Percentiles rank a stretch among this genome's conserved stretches.
Conservation (phyloP, 345 rosid genomes). For the Heritiera littoralis region DNA sequence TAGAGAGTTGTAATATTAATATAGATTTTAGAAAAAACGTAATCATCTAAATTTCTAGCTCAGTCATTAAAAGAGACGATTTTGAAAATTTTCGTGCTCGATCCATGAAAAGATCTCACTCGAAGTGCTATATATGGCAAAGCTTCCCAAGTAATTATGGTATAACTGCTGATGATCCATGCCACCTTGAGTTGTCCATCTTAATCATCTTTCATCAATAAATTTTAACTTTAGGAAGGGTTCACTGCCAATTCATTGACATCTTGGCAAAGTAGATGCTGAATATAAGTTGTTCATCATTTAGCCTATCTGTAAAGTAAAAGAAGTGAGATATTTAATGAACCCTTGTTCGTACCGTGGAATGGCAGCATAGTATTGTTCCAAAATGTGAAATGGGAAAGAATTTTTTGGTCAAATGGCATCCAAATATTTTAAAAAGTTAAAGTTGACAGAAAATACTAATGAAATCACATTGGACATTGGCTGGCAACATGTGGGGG, state of each 20-base stretch:
- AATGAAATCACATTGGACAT: background rate
- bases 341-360: background rate
- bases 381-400: background rate
- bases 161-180: background rate
- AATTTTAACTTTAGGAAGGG: background rate
- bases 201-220: background rate
- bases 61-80: too few species aligned
- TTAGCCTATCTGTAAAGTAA: background rate
- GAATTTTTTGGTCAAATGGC: slow-evolving; percentile 5
- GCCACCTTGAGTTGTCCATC: background rate
- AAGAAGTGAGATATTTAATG: background rate
- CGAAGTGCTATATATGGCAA: background rate
- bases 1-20: too few species aligned
- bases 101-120: background rate
- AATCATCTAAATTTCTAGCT: too few species aligned
- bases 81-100: too few species aligned
- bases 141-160: background rate
- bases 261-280: background rate
- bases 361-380: background rate
- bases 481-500: background rate
- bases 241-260: background rate
- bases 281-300: background rate
- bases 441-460: background rate
- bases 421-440: background rate
- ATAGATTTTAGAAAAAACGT: too few species aligned